These are phyloP conservation scores for Cyanophora paradoxa DNA, from an alignment of 78 protist genomes.

Conservation along the genomic window DNA sequence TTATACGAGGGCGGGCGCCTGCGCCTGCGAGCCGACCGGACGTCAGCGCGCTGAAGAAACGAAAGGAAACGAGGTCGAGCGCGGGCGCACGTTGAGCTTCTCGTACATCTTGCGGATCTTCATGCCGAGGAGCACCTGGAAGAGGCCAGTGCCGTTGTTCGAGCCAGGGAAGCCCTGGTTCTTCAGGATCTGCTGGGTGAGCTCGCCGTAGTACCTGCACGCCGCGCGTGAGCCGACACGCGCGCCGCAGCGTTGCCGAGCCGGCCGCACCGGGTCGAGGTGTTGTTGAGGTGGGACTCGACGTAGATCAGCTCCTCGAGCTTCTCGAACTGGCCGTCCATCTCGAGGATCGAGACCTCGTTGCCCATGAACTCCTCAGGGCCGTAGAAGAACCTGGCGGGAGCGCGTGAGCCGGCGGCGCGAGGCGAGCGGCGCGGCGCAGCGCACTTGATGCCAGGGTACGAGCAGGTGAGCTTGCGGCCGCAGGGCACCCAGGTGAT, in stretches of 20 bases:
- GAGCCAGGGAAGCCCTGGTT: conserved; percentile 31
- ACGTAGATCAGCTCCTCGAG: conserved; percentile 30
- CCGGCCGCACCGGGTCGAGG: too few relatives aligned
- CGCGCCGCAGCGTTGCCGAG: too few relatives aligned
- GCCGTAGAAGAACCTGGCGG: neutral
- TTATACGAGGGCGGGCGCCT: too few relatives aligned
- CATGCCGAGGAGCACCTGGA: conserved; percentile 30
- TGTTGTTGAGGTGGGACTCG: conserved; percentile 15
- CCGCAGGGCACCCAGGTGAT: conserved; percentile 15
- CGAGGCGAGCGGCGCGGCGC: neutral
- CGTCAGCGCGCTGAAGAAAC: neutral
- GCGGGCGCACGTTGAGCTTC: neutral
- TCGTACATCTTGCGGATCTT: conserved; percentile 41
- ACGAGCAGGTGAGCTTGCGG: conserved; percentile 3
- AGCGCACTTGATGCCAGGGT: neutral
- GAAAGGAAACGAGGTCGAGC: neutral
- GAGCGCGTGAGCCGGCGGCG: neutral
- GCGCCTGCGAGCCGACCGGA: too few relatives aligned
- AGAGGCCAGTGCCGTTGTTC: conserved; percentile 39
- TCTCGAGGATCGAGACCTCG: conserved; percentile 15
- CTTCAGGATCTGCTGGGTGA: conserved; percentile 35
- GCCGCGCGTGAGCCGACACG: too few relatives aligned
- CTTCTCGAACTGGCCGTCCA: conserved; percentile 32
- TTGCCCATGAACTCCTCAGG: conserved; percentile 6
- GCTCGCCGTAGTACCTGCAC: conserved; percentile 36